Evolutionary conservation across 306 rosid genomes (phyloP).

Genomic region (Betula pendula): DNA sequence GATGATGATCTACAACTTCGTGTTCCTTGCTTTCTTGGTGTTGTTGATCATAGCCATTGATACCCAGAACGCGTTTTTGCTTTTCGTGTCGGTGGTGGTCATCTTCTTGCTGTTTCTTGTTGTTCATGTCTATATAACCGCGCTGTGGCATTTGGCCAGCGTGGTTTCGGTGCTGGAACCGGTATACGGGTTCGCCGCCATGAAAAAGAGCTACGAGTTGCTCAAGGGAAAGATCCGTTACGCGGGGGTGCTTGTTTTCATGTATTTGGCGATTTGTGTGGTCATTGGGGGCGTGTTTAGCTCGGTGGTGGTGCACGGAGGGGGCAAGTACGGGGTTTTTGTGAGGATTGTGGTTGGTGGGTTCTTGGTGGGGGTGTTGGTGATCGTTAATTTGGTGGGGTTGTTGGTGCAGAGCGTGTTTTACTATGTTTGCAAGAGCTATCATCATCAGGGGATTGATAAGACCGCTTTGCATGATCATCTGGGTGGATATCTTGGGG

Average conservation of each 20-base stretch:
- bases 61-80: constrained; percentile 38
- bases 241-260: constrained; percentile 56
- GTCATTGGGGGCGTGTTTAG: constrained; percentile 55
- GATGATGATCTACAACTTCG: constrained; percentile 63
- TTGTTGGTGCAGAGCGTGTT: constrained; percentile 87
- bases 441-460: constrained; percentile 89
- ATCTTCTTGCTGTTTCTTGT: constrained; percentile 56
- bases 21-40: constrained; percentile 45
- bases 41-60: constrained; percentile 57
- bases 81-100: constrained; percentile 32
- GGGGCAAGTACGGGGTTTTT: constrained; percentile 51
- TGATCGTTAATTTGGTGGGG: constrained; percentile 83
- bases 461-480: constrained; percentile 85
- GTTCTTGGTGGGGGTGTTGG: constrained; percentile 78
- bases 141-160: constrained; percentile 88
- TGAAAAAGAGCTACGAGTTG: constrained; percentile 83
- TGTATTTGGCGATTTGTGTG: constrained; percentile 55
- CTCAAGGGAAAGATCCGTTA: constrained; percentile 65
- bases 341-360: constrained; percentile 80
- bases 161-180: constrained; percentile 90
- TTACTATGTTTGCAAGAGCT: constrained; percentile 92
- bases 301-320: constrained; percentile 75
- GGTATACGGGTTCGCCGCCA: constrained; percentile 68
- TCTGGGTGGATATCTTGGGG: constrained; percentile 97
- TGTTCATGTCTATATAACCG: constrained; percentile 79